Evolutionary conservation across 257 asterid genomes (phyloP).

Genomic region (Vinca minor): DNA sequence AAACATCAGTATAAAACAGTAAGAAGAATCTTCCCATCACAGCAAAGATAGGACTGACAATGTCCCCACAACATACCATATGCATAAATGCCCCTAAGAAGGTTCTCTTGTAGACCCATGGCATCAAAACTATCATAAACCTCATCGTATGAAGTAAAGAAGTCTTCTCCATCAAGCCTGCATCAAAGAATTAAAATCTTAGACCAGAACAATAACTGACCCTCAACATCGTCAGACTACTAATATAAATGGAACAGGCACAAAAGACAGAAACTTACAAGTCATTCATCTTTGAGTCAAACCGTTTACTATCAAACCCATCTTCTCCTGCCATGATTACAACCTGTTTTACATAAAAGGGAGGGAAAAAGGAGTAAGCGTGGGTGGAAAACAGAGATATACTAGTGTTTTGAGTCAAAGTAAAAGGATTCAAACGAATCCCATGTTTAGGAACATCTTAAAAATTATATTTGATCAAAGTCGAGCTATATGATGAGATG

Average conservation of each 20-base stretch:
- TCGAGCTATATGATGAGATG: background rate
- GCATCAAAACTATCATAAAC: conserved; percentile 33
- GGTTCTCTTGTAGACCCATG: conserved; percentile 33
- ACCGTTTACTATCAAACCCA: conserved; percentile 65
- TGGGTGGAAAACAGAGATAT: background rate
- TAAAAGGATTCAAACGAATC: background rate
- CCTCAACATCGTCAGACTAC: background rate
- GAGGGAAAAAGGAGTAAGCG: background rate
- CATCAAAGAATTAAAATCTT: background rate
- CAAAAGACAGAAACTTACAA: conserved; percentile 30
- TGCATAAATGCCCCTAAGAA: conserved; percentile 34
- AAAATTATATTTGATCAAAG: too few species aligned
- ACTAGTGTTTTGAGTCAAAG: background rate
- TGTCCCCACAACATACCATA: too few species aligned
- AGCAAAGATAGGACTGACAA: too few species aligned
- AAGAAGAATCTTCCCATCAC: too few species aligned
- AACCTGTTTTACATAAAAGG: conserved; percentile 9
- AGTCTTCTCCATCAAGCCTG: conserved; percentile 32
- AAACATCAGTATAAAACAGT: background rate
- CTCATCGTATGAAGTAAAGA: conserved; percentile 33
- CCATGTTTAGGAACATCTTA: too few species aligned
- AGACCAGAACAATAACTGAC: background rate
- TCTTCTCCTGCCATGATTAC: conserved; percentile 68
- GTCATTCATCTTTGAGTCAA: conserved; percentile 54
- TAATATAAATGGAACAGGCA: background rate